Conservation (phyloP, 2,329 filamentous ascomycete species). For the Bipolaris victoriae region DNA sequence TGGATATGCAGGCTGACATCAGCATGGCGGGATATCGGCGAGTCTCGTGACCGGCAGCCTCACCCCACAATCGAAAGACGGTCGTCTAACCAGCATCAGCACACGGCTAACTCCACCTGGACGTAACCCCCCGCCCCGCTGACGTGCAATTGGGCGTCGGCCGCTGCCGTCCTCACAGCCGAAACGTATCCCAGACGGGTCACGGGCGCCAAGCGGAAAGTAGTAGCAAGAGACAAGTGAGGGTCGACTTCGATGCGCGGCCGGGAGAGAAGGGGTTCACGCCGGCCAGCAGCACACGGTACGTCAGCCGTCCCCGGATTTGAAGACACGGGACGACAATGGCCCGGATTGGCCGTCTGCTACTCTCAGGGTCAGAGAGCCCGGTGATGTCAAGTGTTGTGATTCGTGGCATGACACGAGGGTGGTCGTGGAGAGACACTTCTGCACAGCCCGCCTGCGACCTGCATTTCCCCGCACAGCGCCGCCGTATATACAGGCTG, state of each 20-base stretch:
- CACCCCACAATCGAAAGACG: slow-evolving; percentile 30
- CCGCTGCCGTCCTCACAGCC: slow-evolving; percentile 27
- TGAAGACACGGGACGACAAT: slow-evolving; percentile 34
- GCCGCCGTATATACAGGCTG: slow-evolving; percentile 32
- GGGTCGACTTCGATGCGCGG: slow-evolving; percentile 36
- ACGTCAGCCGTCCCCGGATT: slow-evolving; percentile 29
- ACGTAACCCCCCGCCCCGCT: slow-evolving; percentile 16
- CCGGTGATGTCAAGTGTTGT: slow-evolving; percentile 29
- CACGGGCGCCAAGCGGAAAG: slow-evolving; percentile 7
- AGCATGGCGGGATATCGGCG: slow-evolving; percentile 15
- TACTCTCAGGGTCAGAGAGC: slow-evolving; percentile 11
- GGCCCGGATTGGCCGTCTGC: slow-evolving; percentile 30
- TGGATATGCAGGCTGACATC: slow-evolving; percentile 16
- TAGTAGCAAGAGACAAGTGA: slow-evolving; percentile 6
- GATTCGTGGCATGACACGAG: slow-evolving; percentile 44
- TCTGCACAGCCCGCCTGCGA: slow-evolving; percentile 37
- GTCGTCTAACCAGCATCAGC: slow-evolving; percentile 20
- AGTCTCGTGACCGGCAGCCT: slow-evolving; percentile 15
- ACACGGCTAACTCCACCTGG: slow-evolving; percentile 26
- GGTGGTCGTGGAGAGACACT: slow-evolving; percentile 34
- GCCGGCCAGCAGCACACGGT: slow-evolving; percentile 20
- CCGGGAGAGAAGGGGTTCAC: slow-evolving; percentile 35
- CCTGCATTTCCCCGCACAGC: slow-evolving; percentile 32
- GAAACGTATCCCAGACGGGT: slow-evolving; percentile 15
- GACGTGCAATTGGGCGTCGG: slow-evolving; percentile 21